phyloP scores from a whole-genome alignment of 2,329 filamentous ascomycete genomes.

The Pseudogymnoascus sp. region DNA sequence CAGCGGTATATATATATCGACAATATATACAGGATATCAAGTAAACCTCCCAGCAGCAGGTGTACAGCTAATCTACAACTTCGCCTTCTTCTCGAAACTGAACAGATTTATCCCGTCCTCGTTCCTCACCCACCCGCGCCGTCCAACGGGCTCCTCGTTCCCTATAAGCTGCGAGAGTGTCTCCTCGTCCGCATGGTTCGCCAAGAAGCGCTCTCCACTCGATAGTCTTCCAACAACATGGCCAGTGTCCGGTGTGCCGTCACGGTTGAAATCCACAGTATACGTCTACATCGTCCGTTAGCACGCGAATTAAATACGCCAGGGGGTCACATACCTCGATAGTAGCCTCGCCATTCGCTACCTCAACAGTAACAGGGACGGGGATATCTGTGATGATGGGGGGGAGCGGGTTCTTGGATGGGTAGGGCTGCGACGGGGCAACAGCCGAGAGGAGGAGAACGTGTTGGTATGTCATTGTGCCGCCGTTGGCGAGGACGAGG shows the following conservation, averaged over 20 bases:
- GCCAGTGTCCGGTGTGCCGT: slow-evolving; percentile 38
- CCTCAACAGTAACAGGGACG: slow-evolving; percentile 32
- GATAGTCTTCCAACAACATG: slow-evolving; percentile 44
- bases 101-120: slow-evolving; percentile 32
- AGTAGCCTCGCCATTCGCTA: slow-evolving; percentile 40
- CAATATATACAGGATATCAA: not conserved
- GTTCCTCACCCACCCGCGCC: slow-evolving; percentile 35
- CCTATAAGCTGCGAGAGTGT: slow-evolving; percentile 39
- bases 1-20: not conserved
- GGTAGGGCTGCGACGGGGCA: slow-evolving; percentile 38
- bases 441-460: slow-evolving; percentile 46
- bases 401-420: slow-evolving; percentile 37
- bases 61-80: slow-evolving; percentile 12
- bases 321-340: slow-evolving; percentile 39
- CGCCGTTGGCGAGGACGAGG: slow-evolving; percentile 57
- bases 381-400: slow-evolving; percentile 32
- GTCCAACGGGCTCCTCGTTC: slow-evolving; percentile 39
- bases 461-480: slow-evolving; percentile 56
- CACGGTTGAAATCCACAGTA: slow-evolving; percentile 47
- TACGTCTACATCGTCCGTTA: slow-evolving; percentile 40
- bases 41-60: not conserved
- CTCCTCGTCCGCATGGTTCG: slow-evolving; percentile 44
- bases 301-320: accelerated
- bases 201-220: slow-evolving; percentile 42
- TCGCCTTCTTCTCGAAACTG: slow-evolving; percentile 18